Conservation (phyloP, 139 green algal species). For the Mesostigma viride region DNA sequence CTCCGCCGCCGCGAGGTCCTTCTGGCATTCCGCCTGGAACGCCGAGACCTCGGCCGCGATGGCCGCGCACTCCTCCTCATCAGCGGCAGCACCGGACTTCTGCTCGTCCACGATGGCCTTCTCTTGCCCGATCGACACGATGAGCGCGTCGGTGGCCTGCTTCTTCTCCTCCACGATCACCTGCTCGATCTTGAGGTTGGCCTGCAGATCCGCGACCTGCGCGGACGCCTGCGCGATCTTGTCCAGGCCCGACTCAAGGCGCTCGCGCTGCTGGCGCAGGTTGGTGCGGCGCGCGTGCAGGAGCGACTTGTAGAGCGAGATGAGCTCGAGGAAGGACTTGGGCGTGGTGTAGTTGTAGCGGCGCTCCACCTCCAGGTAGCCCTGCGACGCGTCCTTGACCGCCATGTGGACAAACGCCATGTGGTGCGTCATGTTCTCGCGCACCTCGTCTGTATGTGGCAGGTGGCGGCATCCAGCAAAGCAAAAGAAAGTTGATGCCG, state of each 20-base stretch:
- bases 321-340: slow-evolving; percentile 86
- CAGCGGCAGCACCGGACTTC: slow-evolving; percentile 56
- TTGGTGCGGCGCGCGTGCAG: slow-evolving; percentile 25
- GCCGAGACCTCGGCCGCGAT: slow-evolving; percentile 41
- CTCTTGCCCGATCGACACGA: slow-evolving; percentile 76
- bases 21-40: slow-evolving; percentile 71
- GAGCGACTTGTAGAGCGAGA: slow-evolving; percentile 68
- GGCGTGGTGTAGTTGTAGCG: slow-evolving; percentile 82
- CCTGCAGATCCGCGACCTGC: slow-evolving; percentile 76
- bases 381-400: slow-evolving; percentile 36
- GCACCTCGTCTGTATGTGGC: slow-evolving; percentile 30
- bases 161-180: slow-evolving; percentile 86
- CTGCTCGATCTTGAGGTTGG: slow-evolving; percentile 63
- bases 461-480: no score
- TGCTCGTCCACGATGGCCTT: slow-evolving; percentile 78
- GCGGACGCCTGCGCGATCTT: slow-evolving; percentile 67
- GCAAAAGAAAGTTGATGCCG: no score
- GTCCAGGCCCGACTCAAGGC: slow-evolving; percentile 68
- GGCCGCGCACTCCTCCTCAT: slow-evolving; percentile 44
- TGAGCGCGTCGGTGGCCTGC: slow-evolving; percentile 67
- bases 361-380: slow-evolving; percentile 45
- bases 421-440: slow-evolving; percentile 61
- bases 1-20: slow-evolving; percentile 51
- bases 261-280: slow-evolving; percentile 50
- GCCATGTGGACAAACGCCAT: slow-evolving; percentile 75